phyloP scores from a whole-genome alignment of 495 filamentous ascomycete genomes.

The Hypoxylon fragiforme region DNA sequence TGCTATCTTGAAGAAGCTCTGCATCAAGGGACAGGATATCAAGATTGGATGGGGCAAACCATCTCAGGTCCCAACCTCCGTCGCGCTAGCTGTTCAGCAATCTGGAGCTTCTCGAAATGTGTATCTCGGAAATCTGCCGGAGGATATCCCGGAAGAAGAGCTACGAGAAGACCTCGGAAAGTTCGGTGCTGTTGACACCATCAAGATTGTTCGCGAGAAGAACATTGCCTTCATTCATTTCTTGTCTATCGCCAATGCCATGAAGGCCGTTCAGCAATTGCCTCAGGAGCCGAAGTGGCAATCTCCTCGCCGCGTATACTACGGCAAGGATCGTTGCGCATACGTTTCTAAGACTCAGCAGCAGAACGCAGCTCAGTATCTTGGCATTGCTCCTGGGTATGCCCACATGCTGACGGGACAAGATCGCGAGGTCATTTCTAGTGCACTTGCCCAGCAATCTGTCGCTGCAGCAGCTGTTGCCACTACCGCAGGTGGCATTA shows the following conservation, averaged over 20 bases:
- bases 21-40: constrained; percentile 97
- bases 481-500: constrained; percentile 92
- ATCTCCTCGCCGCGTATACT: constrained; percentile 91
- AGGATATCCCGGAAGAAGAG: constrained; percentile 88
- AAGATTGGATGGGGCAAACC: constrained; percentile 99
- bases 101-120: constrained; percentile 98
- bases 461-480: constrained; percentile 96
- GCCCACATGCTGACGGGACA: constrained; percentile 94
- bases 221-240: constrained; percentile 98
- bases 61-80: constrained; percentile 95
- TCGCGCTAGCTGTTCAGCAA: constrained; percentile 94
- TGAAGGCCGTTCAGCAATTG: constrained; percentile 97
- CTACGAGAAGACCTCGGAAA: constrained; percentile 93
- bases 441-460: constrained; percentile 93
- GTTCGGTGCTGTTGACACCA: constrained; percentile 93
- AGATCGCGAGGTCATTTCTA: constrained; percentile 93
- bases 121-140: constrained; percentile 90
- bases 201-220: constrained; percentile 98
- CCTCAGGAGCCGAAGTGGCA: constrained; percentile 98
- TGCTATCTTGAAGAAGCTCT: constrained; percentile 98
- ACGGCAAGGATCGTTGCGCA: constrained; percentile 96
- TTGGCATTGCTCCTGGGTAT: constrained; percentile 97
- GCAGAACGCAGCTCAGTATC: constrained; percentile 97
- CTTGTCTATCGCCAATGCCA: constrained; percentile 94
- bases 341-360: constrained; percentile 99